A percentile compares a stretch with the other conserved stretches of the same genome.
Evolutionary conservation across 257 asterid genomes (phyloP).

Genomic region (Solanum megistacrolobum): DNA sequence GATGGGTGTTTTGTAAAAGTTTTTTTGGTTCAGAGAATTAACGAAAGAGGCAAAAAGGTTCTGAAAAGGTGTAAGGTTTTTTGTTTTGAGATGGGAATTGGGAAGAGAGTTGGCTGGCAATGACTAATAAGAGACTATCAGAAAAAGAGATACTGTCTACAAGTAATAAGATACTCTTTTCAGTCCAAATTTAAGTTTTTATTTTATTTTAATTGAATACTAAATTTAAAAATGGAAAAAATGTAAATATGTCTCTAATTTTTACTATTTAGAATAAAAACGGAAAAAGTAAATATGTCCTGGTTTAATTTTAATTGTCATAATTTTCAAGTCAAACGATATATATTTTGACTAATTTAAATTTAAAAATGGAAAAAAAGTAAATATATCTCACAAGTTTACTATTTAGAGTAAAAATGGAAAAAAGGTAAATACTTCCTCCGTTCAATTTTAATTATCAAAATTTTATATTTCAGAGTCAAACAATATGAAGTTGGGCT

Average conservation of each 20-base stretch:
- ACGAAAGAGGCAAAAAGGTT: neutral
- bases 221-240: neutral
- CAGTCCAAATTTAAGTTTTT: neutral
- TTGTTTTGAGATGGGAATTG: constrained; percentile 1
- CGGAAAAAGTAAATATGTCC: neutral
- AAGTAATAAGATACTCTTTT: neutral
- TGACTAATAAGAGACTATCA: neutral
- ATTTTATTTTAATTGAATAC: neutral
- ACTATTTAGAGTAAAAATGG: neutral
- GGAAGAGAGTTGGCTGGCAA: constrained; percentile 4
- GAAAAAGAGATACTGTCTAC: neutral
- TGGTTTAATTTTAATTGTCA: too few species aligned
- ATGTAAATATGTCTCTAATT: neutral
- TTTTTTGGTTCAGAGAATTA: neutral
- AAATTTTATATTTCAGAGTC: fast-evolving
- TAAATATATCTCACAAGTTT: neutral
- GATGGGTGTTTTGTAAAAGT: too few species aligned
- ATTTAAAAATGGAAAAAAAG: neutral
- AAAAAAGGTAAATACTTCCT: neutral
- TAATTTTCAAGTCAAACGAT: neutral
- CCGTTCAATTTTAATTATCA: neutral
- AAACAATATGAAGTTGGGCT: neutral
- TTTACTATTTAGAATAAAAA: neutral
- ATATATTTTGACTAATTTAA: too few species aligned
- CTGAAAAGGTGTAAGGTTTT: neutral